Conservation (phyloP, 768 basidiomycete species). For the Termitomyces sp. region DNA sequence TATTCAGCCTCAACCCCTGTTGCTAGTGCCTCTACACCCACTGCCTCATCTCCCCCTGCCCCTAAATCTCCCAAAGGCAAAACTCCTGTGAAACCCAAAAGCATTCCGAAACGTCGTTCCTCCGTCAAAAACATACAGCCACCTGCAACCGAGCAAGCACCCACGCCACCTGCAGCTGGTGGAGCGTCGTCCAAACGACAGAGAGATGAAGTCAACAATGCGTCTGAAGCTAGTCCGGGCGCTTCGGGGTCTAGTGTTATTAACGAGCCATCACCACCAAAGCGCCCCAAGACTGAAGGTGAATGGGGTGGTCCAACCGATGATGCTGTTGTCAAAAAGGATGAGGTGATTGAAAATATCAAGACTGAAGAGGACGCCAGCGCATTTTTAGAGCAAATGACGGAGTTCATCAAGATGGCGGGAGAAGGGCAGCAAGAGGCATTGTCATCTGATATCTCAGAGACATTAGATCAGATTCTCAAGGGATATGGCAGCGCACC, state of each 20-base stretch:
- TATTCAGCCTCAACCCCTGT: constrained; percentile 35
- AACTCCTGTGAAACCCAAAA: constrained; percentile 39
- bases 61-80: constrained; percentile 70
- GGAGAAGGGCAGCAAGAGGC: constrained; percentile 39
- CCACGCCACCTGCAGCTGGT: constrained; percentile 17
- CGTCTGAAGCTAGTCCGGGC: constrained; percentile 23
- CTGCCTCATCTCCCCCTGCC: constrained; percentile 54
- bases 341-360: constrained; percentile 38
- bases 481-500: constrained; percentile 40
- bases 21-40: constrained; percentile 46
- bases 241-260: constrained; percentile 22
- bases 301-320: constrained; percentile 63
- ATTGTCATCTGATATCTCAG: constrained; percentile 44
- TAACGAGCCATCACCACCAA: constrained; percentile 62
- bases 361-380: constrained; percentile 64
- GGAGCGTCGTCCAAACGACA: constrained; percentile 36
- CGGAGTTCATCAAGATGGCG: constrained; percentile 53
- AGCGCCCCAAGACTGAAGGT: constrained; percentile 67
- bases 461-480: constrained; percentile 57
- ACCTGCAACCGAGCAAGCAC: constrained; percentile 16
- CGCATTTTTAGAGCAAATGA: constrained; percentile 58
- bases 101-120: constrained; percentile 25
- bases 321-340: constrained; percentile 40
- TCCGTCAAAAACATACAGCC: constrained; percentile 23
- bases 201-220: constrained; percentile 39